Evolutionary conservation across 768 basidiomycete genomes (phyloP), one percentile per base, ranked within the genome.

Genomic region (Tulasnella sp.): DNA sequence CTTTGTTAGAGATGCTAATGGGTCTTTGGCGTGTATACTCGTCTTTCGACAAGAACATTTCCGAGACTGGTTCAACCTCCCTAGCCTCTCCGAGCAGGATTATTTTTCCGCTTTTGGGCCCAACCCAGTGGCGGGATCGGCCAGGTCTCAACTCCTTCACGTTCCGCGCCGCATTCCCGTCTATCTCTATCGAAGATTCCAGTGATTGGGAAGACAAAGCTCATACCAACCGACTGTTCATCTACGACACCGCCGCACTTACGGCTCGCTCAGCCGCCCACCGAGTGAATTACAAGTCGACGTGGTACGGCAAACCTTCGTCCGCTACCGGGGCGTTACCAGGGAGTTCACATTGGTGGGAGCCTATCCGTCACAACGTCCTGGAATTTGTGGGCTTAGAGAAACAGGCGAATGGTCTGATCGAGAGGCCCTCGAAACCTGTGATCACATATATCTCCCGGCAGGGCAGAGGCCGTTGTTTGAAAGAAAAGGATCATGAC

Each of bases 321-420:
- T n/a, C 27, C 2, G 80, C 83, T 45, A 74, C 91, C 0, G 75
- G 75, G 0, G 11, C 11, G 11, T 73, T 93, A 0, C 83, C 81
- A 0, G 87, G 84, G 0, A 83, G 81, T 61, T 72, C 73, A 12
- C 71, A 86, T 65, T 97, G 92, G 92, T 97, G 90, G 90, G 75
- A 74, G 63, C 77, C 85, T 8, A 61, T 72, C 6, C 0, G 41
- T 6, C 17, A 17, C 6, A 43, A 43, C n/a, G 41, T 43, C 7
- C 17, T 43, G 6, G 7, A 43, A 65, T 46, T 43, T 25, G 41
- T 25, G 17, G 41, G 41, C 6, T n/a, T n/a, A n/a, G n/a, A n/a
- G n/a, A n/a, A n/a, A n/a, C n/a, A n/a, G n/a, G 41, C 41, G n/a
- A 25, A 25, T 19, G 41, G 41, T 25, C 9, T 19, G 41, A 9